These are phyloP conservation scores for Aspergillus sp. DNA, from an alignment of 2,329 filamentous ascomycete species.

Conservation along the genomic window DNA sequence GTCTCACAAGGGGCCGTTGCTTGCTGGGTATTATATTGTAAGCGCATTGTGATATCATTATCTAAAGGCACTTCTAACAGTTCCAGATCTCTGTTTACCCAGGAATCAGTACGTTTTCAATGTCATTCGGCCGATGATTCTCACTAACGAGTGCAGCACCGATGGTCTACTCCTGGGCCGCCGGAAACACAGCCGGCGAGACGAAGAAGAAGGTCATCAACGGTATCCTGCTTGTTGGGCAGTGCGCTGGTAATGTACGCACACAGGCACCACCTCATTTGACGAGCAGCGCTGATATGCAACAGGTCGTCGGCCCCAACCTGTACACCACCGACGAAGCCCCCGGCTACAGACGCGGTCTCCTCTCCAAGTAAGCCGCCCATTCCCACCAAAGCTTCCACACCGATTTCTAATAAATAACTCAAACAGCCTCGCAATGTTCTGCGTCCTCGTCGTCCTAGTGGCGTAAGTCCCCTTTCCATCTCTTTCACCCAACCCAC, in stretches of 20 bases:
- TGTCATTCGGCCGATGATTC: no score
- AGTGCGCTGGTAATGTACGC: conserved; percentile 64
- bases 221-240: conserved; percentile 67
- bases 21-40: conserved; percentile 62
- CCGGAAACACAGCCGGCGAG: conserved; percentile 65
- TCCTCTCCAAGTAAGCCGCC: conserved; percentile 57
- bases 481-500: not conserved
- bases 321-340: conserved; percentile 66
- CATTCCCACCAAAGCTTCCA: no score
- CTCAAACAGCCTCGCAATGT: conserved; percentile 57
- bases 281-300: not conserved
- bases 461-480: conserved; percentile 41
- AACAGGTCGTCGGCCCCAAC: conserved; percentile 63
- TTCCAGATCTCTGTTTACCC: conserved; percentile 62
- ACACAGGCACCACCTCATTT: not conserved
- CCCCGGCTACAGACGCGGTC: conserved; percentile 61
- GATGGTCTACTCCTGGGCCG: conserved; percentile 73
- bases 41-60: not conserved
- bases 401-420: not conserved
- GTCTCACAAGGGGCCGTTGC: conserved; percentile 54
- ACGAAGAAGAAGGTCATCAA: conserved; percentile 72
- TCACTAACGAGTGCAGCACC: conserved; percentile 51
- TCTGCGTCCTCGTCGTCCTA: conserved; percentile 62
- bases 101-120: conserved; percentile 52
- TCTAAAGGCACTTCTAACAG: not conserved